These are phyloP conservation scores for Aspergillus pseudoviridinutans DNA, from an alignment of 2,329 filamentous ascomycete species.

Conservation along the genomic window DNA sequence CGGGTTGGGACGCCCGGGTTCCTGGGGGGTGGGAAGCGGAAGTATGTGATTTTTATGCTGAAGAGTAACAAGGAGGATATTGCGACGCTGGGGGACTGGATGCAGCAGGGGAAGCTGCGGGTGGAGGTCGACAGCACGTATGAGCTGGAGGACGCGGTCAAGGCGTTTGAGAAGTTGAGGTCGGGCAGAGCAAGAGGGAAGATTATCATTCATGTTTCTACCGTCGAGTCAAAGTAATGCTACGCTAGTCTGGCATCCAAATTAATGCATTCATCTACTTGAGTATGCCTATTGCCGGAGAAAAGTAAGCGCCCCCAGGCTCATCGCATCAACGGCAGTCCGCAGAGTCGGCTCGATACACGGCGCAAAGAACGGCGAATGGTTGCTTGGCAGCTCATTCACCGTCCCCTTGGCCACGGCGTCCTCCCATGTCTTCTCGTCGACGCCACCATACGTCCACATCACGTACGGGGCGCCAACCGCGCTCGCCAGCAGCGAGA, in stretches of 20 bases:
- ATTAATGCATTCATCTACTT: background rate
- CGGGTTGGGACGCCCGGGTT: constrained; percentile 45
- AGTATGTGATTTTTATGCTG: constrained; percentile 31
- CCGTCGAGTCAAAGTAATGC: no score
- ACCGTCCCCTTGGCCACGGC: constrained; percentile 44
- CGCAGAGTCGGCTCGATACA: constrained; percentile 53
- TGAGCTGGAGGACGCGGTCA: constrained; percentile 53
- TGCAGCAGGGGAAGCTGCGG: constrained; percentile 57
- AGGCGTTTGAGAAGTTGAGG: constrained; percentile 58
- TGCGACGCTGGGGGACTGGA: constrained; percentile 50
- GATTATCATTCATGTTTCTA: constrained; percentile 46
- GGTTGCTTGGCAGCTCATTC: constrained; percentile 53
- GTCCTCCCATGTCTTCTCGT: constrained; percentile 47
- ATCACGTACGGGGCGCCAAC: constrained; percentile 51
- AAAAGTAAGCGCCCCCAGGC: constrained; percentile 46
- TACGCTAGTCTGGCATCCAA: background rate
- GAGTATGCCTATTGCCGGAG: constrained; percentile 9
- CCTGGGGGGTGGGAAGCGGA: constrained; percentile 48
- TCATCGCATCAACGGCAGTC: constrained; percentile 49
- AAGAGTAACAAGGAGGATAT: constrained; percentile 44
- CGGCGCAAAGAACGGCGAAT: constrained; percentile 56
- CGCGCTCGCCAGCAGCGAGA: constrained; percentile 50
- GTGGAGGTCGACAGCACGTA: constrained; percentile 54
- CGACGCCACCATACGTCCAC: constrained; percentile 54
- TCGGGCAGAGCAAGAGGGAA: constrained; percentile 56